Evolutionary conservation across 495 filamentous ascomycete species (phyloP).

Genomic region (Chaetomium cochliodes): DNA sequence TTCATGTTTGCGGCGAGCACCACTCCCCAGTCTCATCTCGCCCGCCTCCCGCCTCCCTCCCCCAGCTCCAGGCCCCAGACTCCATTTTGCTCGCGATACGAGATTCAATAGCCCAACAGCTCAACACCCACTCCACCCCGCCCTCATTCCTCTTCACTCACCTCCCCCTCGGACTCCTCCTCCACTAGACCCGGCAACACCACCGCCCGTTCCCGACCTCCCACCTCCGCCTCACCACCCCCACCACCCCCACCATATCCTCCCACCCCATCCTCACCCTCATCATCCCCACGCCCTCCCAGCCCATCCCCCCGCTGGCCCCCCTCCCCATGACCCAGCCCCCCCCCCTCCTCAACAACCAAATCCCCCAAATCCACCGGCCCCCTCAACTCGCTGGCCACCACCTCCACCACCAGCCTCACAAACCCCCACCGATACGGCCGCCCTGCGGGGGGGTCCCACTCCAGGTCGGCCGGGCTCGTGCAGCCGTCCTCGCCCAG

Average conservation of each 20-base stretch:
- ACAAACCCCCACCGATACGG: slow-evolving; percentile 27
- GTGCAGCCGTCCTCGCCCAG: neutral
- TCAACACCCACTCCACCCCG: neutral
- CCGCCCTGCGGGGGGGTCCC: neutral
- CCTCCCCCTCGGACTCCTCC: slow-evolving; percentile 6
- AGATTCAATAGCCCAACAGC: too few species aligned
- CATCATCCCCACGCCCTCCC: neutral
- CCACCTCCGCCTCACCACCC: neutral
- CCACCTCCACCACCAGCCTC: slow-evolving; percentile 20
- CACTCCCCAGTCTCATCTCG: neutral
- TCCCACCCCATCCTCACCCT: neutral
- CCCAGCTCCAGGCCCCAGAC: too few species aligned
- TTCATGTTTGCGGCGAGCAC: too few species aligned
- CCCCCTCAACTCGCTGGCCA: slow-evolving; percentile 19
- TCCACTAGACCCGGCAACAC: neutral
- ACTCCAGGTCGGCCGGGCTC: slow-evolving; percentile 2
- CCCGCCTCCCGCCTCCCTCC: neutral
- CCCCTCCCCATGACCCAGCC: too few species aligned
- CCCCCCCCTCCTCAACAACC: slow-evolving; percentile 15
- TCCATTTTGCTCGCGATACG: neutral
- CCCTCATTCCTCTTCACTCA: slow-evolving; percentile 10
- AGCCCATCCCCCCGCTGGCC: neutral
- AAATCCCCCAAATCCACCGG: slow-evolving; percentile 28
- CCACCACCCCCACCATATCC: neutral
- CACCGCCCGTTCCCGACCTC: too few species aligned